Conservation (phyloP, 78 protist species). For the Chrysochromulina parva region DNA sequence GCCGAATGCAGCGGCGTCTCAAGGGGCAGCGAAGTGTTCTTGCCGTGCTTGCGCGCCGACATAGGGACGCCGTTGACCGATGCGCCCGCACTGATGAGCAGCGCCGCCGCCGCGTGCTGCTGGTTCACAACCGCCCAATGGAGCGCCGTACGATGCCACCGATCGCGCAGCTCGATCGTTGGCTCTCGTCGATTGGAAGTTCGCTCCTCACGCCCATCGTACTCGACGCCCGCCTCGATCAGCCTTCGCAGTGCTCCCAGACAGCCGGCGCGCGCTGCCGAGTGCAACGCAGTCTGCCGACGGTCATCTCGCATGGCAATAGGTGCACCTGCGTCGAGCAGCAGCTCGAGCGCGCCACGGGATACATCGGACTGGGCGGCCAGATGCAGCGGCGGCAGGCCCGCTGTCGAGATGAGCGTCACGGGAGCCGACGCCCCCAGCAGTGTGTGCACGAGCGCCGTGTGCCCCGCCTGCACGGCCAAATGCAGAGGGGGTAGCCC, state of each 20-base stretch:
- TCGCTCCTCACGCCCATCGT: neutral
- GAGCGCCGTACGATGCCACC: conserved; percentile 24
- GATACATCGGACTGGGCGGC: neutral
- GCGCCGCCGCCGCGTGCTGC: neutral
- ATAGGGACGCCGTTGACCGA: neutral
- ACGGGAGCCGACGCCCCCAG: neutral
- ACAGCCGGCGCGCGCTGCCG: neutral
- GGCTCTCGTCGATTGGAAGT: neutral
- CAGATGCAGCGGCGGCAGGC: conserved; percentile 1
- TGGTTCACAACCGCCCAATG: conserved; percentile 16
- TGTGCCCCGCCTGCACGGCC: neutral
- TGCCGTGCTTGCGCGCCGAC: neutral
- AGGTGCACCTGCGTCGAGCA: neutral
- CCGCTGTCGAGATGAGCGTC: neutral
- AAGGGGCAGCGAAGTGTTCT: neutral
- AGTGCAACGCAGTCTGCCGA: neutral
- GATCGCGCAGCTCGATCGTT: neutral
- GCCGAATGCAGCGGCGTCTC: conserved; percentile 25
- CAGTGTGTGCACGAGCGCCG: neutral
- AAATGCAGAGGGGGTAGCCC: neutral
- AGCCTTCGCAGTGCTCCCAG: neutral
- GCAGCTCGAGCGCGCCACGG: neutral
- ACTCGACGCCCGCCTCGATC: neutral
- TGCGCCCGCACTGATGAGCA: neutral
- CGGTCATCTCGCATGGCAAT: neutral